Evolutionary conservation across 805 yeast species (phyloP), one percentile per base, ranked within the genome.

Genomic region (Debaryomyces maramus): DNA sequence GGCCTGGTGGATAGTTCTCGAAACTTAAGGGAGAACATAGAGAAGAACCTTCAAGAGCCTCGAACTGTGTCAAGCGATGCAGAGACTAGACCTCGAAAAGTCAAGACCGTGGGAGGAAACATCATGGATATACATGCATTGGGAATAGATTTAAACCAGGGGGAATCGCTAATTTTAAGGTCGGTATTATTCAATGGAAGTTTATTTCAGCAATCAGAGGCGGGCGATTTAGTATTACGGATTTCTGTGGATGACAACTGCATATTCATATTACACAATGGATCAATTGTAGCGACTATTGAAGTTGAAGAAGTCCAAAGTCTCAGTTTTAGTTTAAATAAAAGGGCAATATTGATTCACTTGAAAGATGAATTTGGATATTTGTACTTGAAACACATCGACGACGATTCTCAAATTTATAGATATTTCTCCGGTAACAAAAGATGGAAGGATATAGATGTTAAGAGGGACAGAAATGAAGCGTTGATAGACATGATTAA

Each of bases 301-400:
- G 28, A 38, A n/a, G 13, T 39, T 26, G 20, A n/a, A 9, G 41
- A 45, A 17, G 21, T 39, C 18, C 19, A 39, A 17, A 20, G 31
- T 21, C 24, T 42, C 5, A 22, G 18, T 16, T 37, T 42, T 23
- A 38, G 44, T 34, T 15, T 24, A n/a, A 23, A 32, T 10, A 40
- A 32, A 17, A 28, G 43, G 13, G 32, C 47, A 17, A 22, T 49
- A 18, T 37, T 49, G 9, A 39, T 49, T 13, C 45, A 34, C 30
- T 34, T 47, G 10, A 27, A 31, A 7, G 22, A 35, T 11, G 18
- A 19, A 6, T n/a, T 15, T 10, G 48, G 51, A 9, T 49, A 43
- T 36, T 27, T 49, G 3, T 45, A 45, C 32, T 38, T 40, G 24
- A 42, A 27, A 13, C 47, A 47, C 26, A 16, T 24, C 10, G 26